Conservation (phyloP, 2,329 filamentous ascomycete species). For the Exserohilum rostratum region DNA sequence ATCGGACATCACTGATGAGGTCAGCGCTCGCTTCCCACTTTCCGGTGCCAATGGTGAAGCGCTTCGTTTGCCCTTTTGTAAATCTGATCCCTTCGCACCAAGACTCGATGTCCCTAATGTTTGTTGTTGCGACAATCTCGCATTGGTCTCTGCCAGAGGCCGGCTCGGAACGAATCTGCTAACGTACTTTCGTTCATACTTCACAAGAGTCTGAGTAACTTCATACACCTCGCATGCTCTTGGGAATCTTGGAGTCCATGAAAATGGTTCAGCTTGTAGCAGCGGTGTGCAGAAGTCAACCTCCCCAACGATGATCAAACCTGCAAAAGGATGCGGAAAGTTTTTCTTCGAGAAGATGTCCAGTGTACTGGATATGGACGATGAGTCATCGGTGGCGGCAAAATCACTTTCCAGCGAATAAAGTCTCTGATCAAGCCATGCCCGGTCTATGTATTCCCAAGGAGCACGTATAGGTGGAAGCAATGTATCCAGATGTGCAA, state of each 20-base stretch:
- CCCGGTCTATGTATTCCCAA: not conserved
- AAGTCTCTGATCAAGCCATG: not conserved
- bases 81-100: not conserved
- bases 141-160: not conserved
- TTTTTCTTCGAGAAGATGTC: not conserved
- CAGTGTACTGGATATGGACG: not conserved
- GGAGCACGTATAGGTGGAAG: not conserved
- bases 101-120: not conserved
- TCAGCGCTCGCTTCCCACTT: not conserved
- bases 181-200: not conserved
- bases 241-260: not conserved
- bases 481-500: not conserved
- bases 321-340: not conserved
- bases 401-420: not conserved
- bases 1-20: not conserved
- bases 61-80: not conserved
- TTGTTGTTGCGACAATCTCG: not conserved
- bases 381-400: not conserved
- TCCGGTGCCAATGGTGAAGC: not conserved
- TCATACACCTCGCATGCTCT: not conserved
- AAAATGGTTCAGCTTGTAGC: not conserved
- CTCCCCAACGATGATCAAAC: not conserved
- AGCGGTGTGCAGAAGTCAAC: not conserved
- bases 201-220: not conserved
- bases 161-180: not conserved